Base-by-base conservation (phyloP, 2,329 filamentous ascomycete genomes). In the Penicillium thymicola region DNA sequence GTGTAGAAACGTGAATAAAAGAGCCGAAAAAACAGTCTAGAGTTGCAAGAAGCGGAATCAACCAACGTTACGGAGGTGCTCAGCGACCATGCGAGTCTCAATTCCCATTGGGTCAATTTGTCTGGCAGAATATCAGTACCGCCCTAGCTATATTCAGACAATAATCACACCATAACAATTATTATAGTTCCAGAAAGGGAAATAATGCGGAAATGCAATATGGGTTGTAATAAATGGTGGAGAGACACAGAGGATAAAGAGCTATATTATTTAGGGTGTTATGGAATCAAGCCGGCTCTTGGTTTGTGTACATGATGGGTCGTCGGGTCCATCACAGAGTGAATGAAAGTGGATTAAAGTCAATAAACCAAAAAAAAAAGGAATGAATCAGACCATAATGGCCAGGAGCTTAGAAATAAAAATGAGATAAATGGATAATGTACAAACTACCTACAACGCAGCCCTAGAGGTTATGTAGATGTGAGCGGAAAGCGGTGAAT, bases 381-480 rank as follows among this genome's bases (percentile, higher is more conserved):
- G 48, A 55, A 34, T 32, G 41, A 36, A 28, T 64, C 37, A 65
- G 34, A 55, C 47, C 62, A 65, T 65, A 28, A 38, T 60, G 55
- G 11, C 18, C 28, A 50, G 21, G 34, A 30, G 5, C 6, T 21
- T 18, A 3, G 11, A 21, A n/a, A 14, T 8, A 44, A 30, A 18
- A 14, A 21, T 1, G n/a, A 32, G 27, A 32, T 32, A 1, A 21
- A 30, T 21, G 8, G 27, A 21, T 21, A 30, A 16, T 23, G 28
- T 16, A 32, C n/a, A 32, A 10, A 32, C 16, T 2, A 21, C 30
- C 11, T 14, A 32, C 30, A 21, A 21, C 21, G 21, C 30, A 32
- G 30, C 30, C 11, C 11, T 32, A 11, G 11, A 32, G n/a, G 4
- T 18, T 14, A 18, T 36, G 10, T 27, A 34, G 6, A 27, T 30